Conservation (phyloP, 495 filamentous ascomycete species). For the Cenococcum geophilum region DNA sequence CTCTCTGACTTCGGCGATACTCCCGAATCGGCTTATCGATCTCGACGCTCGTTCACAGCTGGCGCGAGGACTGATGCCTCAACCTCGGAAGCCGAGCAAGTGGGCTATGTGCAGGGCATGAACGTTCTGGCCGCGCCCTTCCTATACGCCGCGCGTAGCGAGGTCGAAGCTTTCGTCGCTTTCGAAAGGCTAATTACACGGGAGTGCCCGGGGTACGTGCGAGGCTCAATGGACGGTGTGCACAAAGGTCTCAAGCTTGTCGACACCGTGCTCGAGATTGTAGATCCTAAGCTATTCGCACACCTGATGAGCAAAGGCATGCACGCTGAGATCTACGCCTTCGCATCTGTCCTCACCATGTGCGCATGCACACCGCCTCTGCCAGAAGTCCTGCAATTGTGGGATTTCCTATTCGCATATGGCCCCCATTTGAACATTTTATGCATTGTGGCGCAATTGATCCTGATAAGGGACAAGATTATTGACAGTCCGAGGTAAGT, state of each 20-base stretch:
- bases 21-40: slow-evolving; percentile 32
- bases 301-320: slow-evolving; percentile 81
- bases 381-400: slow-evolving; percentile 88
- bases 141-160: slow-evolving; percentile 87
- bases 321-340: slow-evolving; percentile 93
- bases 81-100: slow-evolving; percentile 41
- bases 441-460: slow-evolving; percentile 94
- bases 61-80: slow-evolving; percentile 23
- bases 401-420: slow-evolving; percentile 97
- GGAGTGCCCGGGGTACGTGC: slow-evolving; percentile 90
- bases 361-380: slow-evolving; percentile 96
- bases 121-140: slow-evolving; percentile 99
- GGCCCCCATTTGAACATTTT: slow-evolving; percentile 90
- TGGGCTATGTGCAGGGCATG: slow-evolving; percentile 97
- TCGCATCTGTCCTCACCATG: slow-evolving; percentile 88
- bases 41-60: slow-evolving; percentile 30
- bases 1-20: slow-evolving; percentile 35
- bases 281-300: slow-evolving; percentile 78
- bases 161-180: slow-evolving; percentile 87
- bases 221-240: slow-evolving; percentile 94
- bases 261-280: slow-evolving; percentile 80
- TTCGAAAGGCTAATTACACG: slow-evolving; percentile 84
- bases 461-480: slow-evolving; percentile 78
- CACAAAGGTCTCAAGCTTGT: slow-evolving; percentile 87
- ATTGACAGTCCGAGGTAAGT: slow-evolving; percentile 72